Conservation (phyloP, 2,329 filamentous ascomycete genomes). For the Claviceps cyperi region DNA sequence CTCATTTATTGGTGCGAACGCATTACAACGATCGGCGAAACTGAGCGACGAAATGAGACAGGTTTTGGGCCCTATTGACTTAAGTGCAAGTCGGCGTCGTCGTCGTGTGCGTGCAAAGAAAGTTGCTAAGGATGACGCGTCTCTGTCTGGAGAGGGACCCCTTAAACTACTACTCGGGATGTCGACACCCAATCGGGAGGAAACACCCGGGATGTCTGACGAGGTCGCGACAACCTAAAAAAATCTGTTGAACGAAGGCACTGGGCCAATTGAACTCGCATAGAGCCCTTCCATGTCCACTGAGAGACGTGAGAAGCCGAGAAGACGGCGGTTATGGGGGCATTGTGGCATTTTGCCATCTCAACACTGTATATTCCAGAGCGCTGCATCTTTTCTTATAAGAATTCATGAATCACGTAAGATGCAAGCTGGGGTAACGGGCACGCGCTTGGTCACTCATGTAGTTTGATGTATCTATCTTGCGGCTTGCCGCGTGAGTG, state of each 20-base stretch:
- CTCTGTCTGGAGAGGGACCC: background rate
- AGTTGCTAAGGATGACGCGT: too few species aligned
- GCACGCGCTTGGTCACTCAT: too few species aligned
- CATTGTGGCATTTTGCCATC: background rate
- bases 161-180: background rate
- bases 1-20: conserved; percentile 12
- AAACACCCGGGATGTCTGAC: background rate
- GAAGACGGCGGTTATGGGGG: too few species aligned
- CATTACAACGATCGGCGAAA: conserved; percentile 9
- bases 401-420: too few species aligned
- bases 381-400: too few species aligned
- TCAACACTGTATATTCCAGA: too few species aligned
- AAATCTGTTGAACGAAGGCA: background rate
- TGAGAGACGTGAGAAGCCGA: too few species aligned
- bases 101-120: background rate
- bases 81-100: conserved; percentile 3
- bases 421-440: too few species aligned
- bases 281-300: background rate
- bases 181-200: background rate
- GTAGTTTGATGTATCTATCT: too few species aligned
- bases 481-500: too few species aligned
- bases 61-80: background rate
- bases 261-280: background rate
- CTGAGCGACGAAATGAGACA: conserved; percentile 12
- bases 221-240: background rate